phyloP scores from a whole-genome alignment of 345 rosid species.

The Aquilaria sinensis region DNA sequence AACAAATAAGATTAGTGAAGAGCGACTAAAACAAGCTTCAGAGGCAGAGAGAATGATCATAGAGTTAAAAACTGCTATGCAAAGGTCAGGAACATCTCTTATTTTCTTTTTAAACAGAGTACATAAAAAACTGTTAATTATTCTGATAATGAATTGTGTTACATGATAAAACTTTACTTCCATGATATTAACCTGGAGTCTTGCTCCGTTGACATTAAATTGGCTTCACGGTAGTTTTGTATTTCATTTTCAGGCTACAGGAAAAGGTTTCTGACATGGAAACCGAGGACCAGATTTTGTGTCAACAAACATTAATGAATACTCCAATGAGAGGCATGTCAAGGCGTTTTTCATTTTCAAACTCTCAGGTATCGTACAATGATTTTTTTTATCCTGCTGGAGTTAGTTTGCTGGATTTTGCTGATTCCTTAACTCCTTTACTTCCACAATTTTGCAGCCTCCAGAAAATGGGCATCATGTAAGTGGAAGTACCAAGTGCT shows the following conservation, averaged over 20 bases:
- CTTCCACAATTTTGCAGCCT: slow-evolving; percentile 39
- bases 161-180: background rate
- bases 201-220: slow-evolving; percentile 7
- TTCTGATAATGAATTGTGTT: background rate
- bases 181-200: slow-evolving; percentile 1
- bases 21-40: slow-evolving; percentile 65
- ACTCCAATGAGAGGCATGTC: slow-evolving; percentile 52
- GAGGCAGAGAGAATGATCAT: slow-evolving; percentile 85
- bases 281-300: slow-evolving; percentile 63
- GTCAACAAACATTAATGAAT: slow-evolving; percentile 51
- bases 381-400: slow-evolving; percentile 1
- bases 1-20: slow-evolving; percentile 67
- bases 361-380: slow-evolving; percentile 31
- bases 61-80: slow-evolving; percentile 78
- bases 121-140: background rate
- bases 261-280: slow-evolving; percentile 86
- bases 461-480: slow-evolving; percentile 63
- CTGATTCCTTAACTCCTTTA: slow-evolving; percentile 11
- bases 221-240: slow-evolving; percentile 3
- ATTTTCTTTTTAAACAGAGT: background rate
- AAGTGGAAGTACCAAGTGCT: slow-evolving; percentile 27
- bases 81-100: slow-evolving; percentile 38
- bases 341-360: slow-evolving; percentile 41
- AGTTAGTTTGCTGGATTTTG: background rate
- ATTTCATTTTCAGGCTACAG: slow-evolving; percentile 49